phyloP scores from a whole-genome alignment of 2,329 filamentous ascomycete species.

The Pestalotiopsis sp. region DNA sequence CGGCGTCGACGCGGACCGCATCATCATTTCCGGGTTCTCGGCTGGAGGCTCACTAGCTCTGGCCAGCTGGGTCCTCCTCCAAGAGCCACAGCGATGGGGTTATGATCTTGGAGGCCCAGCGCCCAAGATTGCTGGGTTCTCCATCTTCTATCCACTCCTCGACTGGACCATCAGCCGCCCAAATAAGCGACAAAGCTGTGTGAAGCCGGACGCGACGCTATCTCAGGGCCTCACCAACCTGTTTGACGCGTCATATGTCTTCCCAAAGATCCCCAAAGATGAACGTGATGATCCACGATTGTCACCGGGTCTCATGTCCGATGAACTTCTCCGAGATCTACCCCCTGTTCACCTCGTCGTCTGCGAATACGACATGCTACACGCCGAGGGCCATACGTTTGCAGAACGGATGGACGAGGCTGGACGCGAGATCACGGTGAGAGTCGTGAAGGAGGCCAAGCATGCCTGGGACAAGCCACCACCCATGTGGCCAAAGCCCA shows the following conservation, averaged over 20 bases:
- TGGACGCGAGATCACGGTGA: conserved; percentile 36
- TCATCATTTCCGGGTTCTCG: conserved; percentile 65
- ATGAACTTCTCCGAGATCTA: conserved; percentile 21
- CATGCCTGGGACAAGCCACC: conserved; percentile 53
- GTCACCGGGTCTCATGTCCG: conserved; percentile 42
- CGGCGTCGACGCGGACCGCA: conserved; percentile 54
- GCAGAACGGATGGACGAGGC: conserved; percentile 19
- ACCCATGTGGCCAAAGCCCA: conserved; percentile 45
- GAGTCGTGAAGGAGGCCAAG: conserved; percentile 47
- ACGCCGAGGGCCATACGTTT: conserved; percentile 27
- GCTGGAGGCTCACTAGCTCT: conserved; percentile 59
- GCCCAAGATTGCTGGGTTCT: conserved; percentile 54
- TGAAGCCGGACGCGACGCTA: conserved; percentile 58
- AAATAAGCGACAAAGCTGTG: conserved; percentile 54
- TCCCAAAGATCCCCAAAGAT: conserved; percentile 43
- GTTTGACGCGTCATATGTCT: conserved; percentile 64
- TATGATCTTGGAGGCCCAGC: conserved; percentile 31
- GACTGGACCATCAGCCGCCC: conserved; percentile 61
- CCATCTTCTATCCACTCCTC: conserved; percentile 62
- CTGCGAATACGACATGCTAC: conserved; percentile 33
- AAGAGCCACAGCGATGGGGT: conserved; percentile 22
- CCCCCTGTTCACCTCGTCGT: conserved; percentile 28
- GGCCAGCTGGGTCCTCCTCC: conserved; percentile 34
- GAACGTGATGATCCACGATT: conserved; percentile 55
- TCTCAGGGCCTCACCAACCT: conserved; percentile 59